A percentile compares a stretch with the other conserved stretches of the same genome.
Evolutionary conservation across 257 asterid genomes (phyloP).

Genomic region (Solanum sitiens): DNA sequence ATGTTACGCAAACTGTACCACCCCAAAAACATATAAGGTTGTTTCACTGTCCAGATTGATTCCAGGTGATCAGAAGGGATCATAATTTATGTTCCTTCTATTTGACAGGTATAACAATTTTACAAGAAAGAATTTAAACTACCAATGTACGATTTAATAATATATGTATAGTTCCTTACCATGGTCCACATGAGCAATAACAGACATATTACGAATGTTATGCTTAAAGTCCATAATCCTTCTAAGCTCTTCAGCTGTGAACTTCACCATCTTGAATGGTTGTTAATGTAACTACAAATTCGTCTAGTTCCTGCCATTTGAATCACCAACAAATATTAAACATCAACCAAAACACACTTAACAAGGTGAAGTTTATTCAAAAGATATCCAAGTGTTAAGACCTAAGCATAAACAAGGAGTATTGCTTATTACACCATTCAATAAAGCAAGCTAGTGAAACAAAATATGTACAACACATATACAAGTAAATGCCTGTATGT

Average conservation of each 20-base stretch:
- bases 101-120: neutral
- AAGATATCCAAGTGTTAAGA: neutral
- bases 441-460: neutral
- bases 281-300: neutral
- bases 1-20: neutral
- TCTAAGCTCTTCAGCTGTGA: slow-evolving; percentile 29
- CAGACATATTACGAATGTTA: slow-evolving; percentile 37
- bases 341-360: neutral
- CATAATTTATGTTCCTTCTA: neutral
- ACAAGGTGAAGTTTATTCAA: neutral
- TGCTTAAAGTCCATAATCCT: slow-evolving; percentile 35
- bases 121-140: neutral
- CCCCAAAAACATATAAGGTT: neutral
- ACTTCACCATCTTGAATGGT: slow-evolving; percentile 27
- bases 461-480: neutral
- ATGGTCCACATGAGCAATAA: slow-evolving; percentile 40
- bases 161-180: slow-evolving; percentile 3
- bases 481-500: neutral
- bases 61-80: neutral
- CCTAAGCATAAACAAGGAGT: neutral
- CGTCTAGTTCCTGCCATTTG: neutral
- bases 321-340: neutral
- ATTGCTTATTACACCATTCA: neutral
- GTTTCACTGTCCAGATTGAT: neutral
- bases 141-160: no score